Evolutionary conservation across 129 eudicot species (phyloP).

Genomic region (Silybum marianum): DNA sequence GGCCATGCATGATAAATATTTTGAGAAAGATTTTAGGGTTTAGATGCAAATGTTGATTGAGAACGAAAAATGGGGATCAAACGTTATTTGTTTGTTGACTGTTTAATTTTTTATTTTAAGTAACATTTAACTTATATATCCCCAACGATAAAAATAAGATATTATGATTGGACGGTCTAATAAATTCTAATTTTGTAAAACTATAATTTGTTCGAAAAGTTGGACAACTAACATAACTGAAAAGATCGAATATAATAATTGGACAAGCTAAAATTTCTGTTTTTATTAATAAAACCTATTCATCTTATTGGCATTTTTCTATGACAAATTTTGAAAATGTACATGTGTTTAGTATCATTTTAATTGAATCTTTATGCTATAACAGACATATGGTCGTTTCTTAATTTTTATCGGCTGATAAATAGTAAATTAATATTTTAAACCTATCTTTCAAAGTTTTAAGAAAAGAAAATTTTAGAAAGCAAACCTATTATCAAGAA

Average conservation of each 20-base stretch:
- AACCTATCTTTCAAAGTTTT: no score
- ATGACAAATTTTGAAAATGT: neutral
- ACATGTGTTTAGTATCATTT: no score
- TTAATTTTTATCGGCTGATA: no score
- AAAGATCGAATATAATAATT: no score
- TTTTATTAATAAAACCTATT: no score
- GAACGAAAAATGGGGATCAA: constrained; percentile 31
- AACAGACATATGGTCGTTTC: no score
- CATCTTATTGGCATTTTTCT: neutral
- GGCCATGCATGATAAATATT: constrained; percentile 12
- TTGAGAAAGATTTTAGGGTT: constrained; percentile 19
- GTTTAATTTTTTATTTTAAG: constrained; percentile 6
- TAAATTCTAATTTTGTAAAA: neutral
- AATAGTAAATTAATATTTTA: no score
- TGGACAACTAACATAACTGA: neutral
- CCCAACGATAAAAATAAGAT: neutral
- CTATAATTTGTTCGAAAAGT: neutral
- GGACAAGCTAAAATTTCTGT: neutral
- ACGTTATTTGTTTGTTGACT: constrained; percentile 23
- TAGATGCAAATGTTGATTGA: neutral
- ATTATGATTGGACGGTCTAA: no score
- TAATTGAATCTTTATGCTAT: no score
- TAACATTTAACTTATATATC: neutral
- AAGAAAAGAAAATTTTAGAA: no score
- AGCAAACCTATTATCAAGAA: neutral